These are phyloP conservation scores for Alternaria longipes DNA, from an alignment of 2,329 filamentous ascomycete genomes.

Conservation along the genomic window DNA sequence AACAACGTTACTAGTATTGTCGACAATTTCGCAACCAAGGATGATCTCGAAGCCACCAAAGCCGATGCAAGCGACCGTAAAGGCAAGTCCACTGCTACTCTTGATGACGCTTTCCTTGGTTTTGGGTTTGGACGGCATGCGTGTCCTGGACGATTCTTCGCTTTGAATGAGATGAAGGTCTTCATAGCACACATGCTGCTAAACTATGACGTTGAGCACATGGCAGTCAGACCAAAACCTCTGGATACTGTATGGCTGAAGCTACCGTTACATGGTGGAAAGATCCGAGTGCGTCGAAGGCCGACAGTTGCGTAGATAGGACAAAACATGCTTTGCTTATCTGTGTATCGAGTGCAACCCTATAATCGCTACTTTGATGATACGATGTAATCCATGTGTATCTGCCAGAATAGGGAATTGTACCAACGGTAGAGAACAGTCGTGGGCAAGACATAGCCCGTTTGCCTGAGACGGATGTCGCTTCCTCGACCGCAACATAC, in stretches of 20 bases:
- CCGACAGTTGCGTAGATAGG: neutral
- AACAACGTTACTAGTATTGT: slow-evolving; percentile 21
- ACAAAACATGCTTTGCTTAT: neutral
- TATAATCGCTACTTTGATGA: neutral
- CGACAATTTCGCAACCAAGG: slow-evolving; percentile 22
- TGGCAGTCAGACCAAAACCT: slow-evolving; percentile 21
- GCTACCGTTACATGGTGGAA: slow-evolving; percentile 19
- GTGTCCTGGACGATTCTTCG: slow-evolving; percentile 27
- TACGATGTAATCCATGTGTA: neutral
- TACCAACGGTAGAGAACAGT: neutral
- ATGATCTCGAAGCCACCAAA: slow-evolving; percentile 20
- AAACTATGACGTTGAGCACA: slow-evolving; percentile 26
- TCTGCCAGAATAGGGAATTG: neutral
- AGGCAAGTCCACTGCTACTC: slow-evolving; percentile 26
- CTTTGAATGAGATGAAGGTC: slow-evolving; percentile 29
- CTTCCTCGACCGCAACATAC: slow-evolving; percentile 18
- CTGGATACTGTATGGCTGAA: slow-evolving; percentile 25
- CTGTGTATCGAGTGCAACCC: neutral
- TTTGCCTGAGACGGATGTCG: neutral
- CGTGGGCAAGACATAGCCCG: neutral
- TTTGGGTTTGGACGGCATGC: slow-evolving; percentile 28
- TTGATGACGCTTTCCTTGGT: slow-evolving; percentile 26
- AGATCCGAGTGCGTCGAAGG: slow-evolving; percentile 12
- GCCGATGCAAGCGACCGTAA: slow-evolving; percentile 10
- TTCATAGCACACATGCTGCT: slow-evolving; percentile 29